Evolutionary conservation across 148 eudicot species (phyloP).

Genomic region (Rhododendron molle): DNA sequence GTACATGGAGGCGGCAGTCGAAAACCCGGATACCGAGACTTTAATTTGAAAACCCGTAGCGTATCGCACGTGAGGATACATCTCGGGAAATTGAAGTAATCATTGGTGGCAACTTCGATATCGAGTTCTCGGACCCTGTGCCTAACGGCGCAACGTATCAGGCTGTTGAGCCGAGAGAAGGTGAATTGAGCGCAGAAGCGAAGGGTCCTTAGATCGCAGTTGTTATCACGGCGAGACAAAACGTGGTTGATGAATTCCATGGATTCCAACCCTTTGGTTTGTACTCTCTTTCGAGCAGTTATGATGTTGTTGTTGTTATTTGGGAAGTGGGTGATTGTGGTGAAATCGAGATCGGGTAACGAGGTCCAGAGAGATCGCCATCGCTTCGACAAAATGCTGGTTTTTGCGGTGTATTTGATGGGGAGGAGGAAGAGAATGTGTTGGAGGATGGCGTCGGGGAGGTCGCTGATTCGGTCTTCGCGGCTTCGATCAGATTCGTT

Average conservation of each 20-base stretch:
- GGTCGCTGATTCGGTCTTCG: conserved; percentile 49
- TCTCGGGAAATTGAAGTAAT: conserved; percentile 48
- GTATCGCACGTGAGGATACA: conserved; percentile 23
- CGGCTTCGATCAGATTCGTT: neutral
- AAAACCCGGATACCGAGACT: conserved; percentile 41
- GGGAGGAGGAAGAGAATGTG: conserved; percentile 45
- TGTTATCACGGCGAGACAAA: conserved; percentile 28
- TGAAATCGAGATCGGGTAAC: conserved; percentile 64
- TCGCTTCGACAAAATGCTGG: conserved; percentile 42
- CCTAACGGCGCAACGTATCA: conserved; percentile 43
- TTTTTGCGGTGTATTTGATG: conserved; percentile 38
- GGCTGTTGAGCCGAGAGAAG: conserved; percentile 30
- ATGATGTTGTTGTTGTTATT: no score
- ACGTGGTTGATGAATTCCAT: conserved; percentile 27
- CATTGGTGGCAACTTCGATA: conserved; percentile 39
- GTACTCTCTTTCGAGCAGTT: neutral
- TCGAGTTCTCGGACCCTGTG: conserved; percentile 56
- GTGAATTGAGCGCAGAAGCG: conserved; percentile 36
- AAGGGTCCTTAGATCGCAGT: conserved; percentile 29
- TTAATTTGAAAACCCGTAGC: conserved; percentile 32
- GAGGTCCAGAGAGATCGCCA: conserved; percentile 51
- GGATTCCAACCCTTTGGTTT: conserved; percentile 8
- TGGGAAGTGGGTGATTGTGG: conserved; percentile 13
- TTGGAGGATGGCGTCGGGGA: conserved; percentile 52
- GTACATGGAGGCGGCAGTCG: conserved; percentile 33